Base-by-base conservation (phyloP, 768 basidiomycete species). In the Dioszegia crocea region DNA sequence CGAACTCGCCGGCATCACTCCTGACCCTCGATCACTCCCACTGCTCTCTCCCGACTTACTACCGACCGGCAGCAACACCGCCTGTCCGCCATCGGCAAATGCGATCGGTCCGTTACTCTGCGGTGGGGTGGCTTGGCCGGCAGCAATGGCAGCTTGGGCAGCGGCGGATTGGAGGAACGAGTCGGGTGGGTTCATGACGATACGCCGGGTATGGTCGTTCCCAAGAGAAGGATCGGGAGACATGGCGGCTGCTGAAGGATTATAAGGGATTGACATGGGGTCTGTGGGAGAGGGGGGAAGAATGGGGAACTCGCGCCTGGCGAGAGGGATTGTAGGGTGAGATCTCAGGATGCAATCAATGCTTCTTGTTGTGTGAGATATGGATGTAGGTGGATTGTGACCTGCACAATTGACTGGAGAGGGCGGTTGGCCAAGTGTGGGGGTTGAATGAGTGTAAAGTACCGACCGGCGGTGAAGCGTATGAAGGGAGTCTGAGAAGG, bases 121-220 rank as follows among this genome's bases (percentile, higher is more conserved):
- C 21, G 38, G 38, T 9, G 51, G 51, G 4, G 38, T 27, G 17
- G 11, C 3, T 23, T 53, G 38, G 58, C 36, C 17, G n/a, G 59
- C 31, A 40, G 39, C 21, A 19, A 19, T 40, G 52, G 50, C 11
- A 24, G n/a, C 11, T 46, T 52, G 51, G 24, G 46, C 47, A 8
- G 67, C 65, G 17, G 67, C 56, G 33, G 60, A 54, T 17, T 63
- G 48, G n/a, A 71, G 50, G 58, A 68, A 71, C 3, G 65, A 65
- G 44, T 60, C 27, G 26, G 70, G 70, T 6, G 70, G 70, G 36
- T 68, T 68, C 62, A 71, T 64, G 33, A 67, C 63, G 39, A 71
- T 68, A 23, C 70, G 48, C 45, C 47, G 40, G 36, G 51, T 19
- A 36, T 53, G 31, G 17, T 36, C 51, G 24, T 8, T 3, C 47